Base-by-base conservation (phyloP, 495 filamentous ascomycete species). In the Neurospora sp. region DNA sequence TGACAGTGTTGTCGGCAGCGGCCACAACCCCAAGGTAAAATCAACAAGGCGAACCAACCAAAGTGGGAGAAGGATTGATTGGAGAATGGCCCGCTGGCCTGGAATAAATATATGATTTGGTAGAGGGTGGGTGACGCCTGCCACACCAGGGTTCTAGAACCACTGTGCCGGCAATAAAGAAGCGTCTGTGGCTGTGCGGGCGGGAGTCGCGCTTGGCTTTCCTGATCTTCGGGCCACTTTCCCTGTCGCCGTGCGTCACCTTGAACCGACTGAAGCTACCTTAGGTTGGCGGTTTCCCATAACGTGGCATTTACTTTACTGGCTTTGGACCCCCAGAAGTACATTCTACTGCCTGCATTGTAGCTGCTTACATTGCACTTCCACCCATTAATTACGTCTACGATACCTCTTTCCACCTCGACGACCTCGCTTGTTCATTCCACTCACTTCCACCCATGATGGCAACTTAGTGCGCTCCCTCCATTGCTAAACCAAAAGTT, bases 261-360 rank as follows among this genome's bases (percentile, higher is more conserved):
- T 31, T 31, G 53, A 48, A 48, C 44, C 20, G 44, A 22, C 27
- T 53, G 46, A 66, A 66, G 48, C 20, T 20, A n/a, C n/a, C n/a
- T n/a, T n/a, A 22, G 46, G 46, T 3, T 14, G 2, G 20, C 12
- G 7, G 27, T 66, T 66, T 66, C 53, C 27, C 14, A 66, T 66
- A 66, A 66, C 53, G 53, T 66, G 53, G 53, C 53, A 66, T 66
- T 66, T 66, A 66, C 53, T 66, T 27, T 27, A 27, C 27, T 27
- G 27, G 53, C 53, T 27, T 12, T 59, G 22, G 6, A 27, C 48
- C 22, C 11, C 27, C 27, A 61, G 22, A 35, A 16, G 48, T 59
- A 5, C 12, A 14, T 61, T 53, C n/a, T 8, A 31, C 12, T 61
- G 22, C 48, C 22, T 31, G 22, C 53, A 8, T 31, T 31, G 12